phyloP scores from a whole-genome alignment of 179 eudicot genomes.

The Monotropa hypopitys region DNA sequence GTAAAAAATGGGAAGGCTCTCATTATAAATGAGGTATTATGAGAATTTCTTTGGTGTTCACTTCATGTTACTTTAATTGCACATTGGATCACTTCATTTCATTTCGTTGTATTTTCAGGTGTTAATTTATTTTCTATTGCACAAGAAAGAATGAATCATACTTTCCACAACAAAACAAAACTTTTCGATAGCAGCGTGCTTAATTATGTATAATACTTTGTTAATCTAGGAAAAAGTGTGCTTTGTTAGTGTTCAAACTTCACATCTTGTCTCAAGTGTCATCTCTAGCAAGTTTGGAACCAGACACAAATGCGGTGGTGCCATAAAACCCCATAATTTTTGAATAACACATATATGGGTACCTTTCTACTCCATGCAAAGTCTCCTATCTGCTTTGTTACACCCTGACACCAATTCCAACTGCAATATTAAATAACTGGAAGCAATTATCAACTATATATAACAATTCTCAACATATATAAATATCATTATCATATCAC shows the following conservation, averaged over 20 bases:
- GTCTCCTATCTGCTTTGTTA: no score
- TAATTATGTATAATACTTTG: not conserved
- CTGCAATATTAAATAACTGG: no score
- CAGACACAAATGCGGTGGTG: not conserved
- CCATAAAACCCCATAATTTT: not conserved
- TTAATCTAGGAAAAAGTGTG: not conserved
- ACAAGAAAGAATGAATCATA: not conserved
- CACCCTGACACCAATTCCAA: no score
- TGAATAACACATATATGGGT: not conserved
- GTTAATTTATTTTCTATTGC: not conserved
- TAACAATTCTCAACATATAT: no score
- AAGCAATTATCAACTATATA: no score
- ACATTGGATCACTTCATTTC: not conserved
- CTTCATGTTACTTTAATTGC: not conserved
- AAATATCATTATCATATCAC: no score
- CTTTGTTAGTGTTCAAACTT: not conserved
- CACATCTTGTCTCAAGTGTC: not conserved
- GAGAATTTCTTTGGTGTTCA: not conserved
- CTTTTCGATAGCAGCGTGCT: not conserved
- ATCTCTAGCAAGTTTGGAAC: not conserved
- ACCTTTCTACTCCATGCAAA: not conserved
- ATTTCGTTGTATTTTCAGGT: not conserved
- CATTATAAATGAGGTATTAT: constrained; percentile 81
- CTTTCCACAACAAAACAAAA: not conserved
- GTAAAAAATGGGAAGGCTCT: constrained; percentile 87